Percentiles rank a stretch among this genome's conserved stretches.
Evolutionary conservation across 2,329 filamentous ascomycete genomes (phyloP).

Genomic region (Clonostachys sp.): DNA sequence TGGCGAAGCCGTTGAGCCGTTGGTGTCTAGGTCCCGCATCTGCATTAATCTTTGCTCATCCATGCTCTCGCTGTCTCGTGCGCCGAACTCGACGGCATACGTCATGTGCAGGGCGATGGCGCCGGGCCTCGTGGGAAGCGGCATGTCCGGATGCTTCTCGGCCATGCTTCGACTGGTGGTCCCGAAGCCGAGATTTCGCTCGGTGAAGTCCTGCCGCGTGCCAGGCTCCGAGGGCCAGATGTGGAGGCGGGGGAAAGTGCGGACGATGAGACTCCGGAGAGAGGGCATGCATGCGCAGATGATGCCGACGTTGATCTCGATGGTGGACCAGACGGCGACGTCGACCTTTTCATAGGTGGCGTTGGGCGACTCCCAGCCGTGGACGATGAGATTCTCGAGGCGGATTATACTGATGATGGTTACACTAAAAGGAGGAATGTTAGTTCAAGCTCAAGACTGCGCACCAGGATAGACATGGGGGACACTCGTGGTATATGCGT

Average conservation of each 20-base stretch:
- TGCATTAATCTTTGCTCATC: background rate
- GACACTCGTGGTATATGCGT: conserved; percentile 1
- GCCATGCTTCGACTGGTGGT: conserved; percentile 4
- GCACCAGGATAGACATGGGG: accelerated
- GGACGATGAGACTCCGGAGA: conserved; percentile 20
- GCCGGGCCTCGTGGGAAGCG: conserved; percentile 2
- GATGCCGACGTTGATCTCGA: conserved; percentile 31
- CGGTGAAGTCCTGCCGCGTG: background rate
- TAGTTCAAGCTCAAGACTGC: background rate
- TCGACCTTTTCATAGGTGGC: conserved; percentile 26
- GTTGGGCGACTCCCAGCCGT: conserved; percentile 18
- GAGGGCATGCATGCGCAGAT: conserved; percentile 32
- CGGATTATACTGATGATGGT: conserved; percentile 31
- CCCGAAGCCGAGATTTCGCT: conserved; percentile 2
- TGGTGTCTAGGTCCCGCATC: background rate
- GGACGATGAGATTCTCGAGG: conserved; percentile 22
- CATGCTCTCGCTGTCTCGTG: background rate
- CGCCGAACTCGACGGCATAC: conserved; percentile 3
- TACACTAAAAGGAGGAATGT: conserved; percentile 13
- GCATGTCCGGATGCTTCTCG: conserved; percentile 1
- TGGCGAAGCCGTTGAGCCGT: no score
- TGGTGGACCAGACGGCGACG: conserved; percentile 28
- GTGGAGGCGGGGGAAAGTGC: conserved; percentile 21
- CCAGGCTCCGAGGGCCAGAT: conserved; percentile 3
- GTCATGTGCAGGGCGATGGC: conserved; percentile 3